Base-by-base conservation (phyloP, 2,329 filamentous ascomycete genomes). In the Trichoderma asperellum region DNA sequence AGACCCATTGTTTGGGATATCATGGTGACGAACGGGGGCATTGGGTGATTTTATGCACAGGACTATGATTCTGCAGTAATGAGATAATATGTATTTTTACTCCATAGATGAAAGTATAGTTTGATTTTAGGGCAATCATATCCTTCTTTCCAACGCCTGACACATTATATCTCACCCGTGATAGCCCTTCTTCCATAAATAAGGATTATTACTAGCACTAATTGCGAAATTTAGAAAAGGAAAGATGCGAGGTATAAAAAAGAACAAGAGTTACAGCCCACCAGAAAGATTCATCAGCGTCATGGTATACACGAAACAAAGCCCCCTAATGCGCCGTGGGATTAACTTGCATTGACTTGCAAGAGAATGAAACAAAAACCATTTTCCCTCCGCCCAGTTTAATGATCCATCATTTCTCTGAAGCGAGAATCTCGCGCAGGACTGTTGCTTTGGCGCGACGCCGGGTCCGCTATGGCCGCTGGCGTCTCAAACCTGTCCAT, bases 371-470 rank as follows among this genome's bases (percentile, higher is more conserved):
- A 21, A 11, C 35, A 47, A n/a, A 43, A 6, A 18, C 18, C 8
- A 6, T n/a, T 21, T 18, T 35, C 12, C 4, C 8, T 8, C 2
- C 35, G 16, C 24, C 29, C 55, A 14, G 27, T 43, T 77, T 71
- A 79, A 37, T 71, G 73, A 55, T 79, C 75, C 68, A 89, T 83
- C 71, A 86, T 84, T 78, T 91, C 88, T 59, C 81, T 81, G 72
- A 91, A 91, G 73, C 82, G 85, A 49, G 88, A 88, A 71, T 87
- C 86, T 65, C 88, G 80, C 5, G 79, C 83, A 0, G 87, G 86
- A 75, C 86, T 89, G 63, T 81, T 81, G 58, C 82, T 82, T 59
- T 81, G 79, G n/a, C 78, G 76, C 24, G 72, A 72, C 0, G 73
- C 75, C 18, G 76, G 73, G 14, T 81, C 80, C 40, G 72, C 74